These are phyloP conservation scores for Chloranthus sessilifolius DNA, from an alignment of 164 flowering plant species.

Conservation along the genomic window DNA sequence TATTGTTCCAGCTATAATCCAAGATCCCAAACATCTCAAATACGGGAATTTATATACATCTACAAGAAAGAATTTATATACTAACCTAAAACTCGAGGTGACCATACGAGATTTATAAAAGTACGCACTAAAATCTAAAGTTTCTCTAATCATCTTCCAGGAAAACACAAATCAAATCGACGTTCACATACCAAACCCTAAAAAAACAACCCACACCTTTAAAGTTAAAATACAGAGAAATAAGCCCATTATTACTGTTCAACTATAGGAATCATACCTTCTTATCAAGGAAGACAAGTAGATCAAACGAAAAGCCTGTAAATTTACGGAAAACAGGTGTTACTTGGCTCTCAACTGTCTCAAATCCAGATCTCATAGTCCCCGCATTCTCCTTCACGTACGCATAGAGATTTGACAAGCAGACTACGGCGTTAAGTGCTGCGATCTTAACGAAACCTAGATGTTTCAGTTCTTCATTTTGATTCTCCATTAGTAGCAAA, in stretches of 20 bases:
- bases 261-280: slow-evolving; percentile 26
- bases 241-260: neutral
- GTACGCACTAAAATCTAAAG: neutral
- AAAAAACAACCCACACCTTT: neutral
- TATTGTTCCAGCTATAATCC: too few relatives aligned
- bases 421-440: slow-evolving; percentile 27
- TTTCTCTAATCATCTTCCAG: neutral
- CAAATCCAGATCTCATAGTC: slow-evolving; percentile 35
- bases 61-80: too few relatives aligned
- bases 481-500: too few relatives aligned
- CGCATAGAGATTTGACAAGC: slow-evolving; percentile 36
- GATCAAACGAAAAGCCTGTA: slow-evolving; percentile 32
- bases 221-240: neutral
- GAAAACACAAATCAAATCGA: neutral
- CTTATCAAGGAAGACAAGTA: slow-evolving; percentile 39
- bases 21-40: too few relatives aligned
- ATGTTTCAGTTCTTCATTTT: slow-evolving; percentile 34
- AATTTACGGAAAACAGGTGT: slow-evolving; percentile 29
- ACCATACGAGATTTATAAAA: neutral
- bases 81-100: too few relatives aligned
- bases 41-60: too few relatives aligned
- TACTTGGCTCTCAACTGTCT: slow-evolving; percentile 38
- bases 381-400: slow-evolving; percentile 54
- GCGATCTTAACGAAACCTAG: slow-evolving; percentile 41
- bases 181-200: neutral